A percentile compares a stretch with the other conserved stretches of the same genome.
Evolutionary conservation across 2,329 filamentous ascomycete species (phyloP).

Genomic region (Magnaporthales sp.): DNA sequence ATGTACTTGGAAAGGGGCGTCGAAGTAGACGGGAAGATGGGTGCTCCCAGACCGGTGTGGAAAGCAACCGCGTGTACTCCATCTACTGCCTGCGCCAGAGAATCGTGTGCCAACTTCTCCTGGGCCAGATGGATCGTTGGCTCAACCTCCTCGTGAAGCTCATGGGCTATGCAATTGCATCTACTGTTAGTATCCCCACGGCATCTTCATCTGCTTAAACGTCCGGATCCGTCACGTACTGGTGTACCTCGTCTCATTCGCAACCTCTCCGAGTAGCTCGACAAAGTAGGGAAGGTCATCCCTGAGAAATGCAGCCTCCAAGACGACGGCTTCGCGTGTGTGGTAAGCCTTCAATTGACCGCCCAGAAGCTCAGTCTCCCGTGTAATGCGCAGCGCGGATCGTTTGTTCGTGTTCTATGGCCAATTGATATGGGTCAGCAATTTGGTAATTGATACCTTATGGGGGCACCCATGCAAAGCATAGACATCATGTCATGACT

Average conservation of each 20-base stretch:
- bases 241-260: slow-evolving; percentile 79
- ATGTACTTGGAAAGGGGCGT: slow-evolving; percentile 73
- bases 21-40: slow-evolving; percentile 63
- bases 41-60: slow-evolving; percentile 82
- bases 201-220: background rate
- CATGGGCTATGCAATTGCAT: slow-evolving; percentile 56
- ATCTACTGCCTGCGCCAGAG: slow-evolving; percentile 66
- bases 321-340: slow-evolving; percentile 84
- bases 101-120: slow-evolving; percentile 57
- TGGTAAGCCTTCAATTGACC: slow-evolving; percentile 82
- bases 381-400: slow-evolving; percentile 84
- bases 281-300: slow-evolving; percentile 96
- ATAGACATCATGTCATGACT: background rate
- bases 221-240: slow-evolving; percentile 36
- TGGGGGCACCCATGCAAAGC: background rate
- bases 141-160: slow-evolving; percentile 83
- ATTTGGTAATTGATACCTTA: background rate
- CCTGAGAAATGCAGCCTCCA: slow-evolving; percentile 91
- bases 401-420: slow-evolving; percentile 74
- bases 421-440: background rate
- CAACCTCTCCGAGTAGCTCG: slow-evolving; percentile 88
- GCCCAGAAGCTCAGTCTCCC: slow-evolving; percentile 92
- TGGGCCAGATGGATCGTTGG: slow-evolving; percentile 70
- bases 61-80: slow-evolving; percentile 81
- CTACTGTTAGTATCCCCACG: slow-evolving; percentile 9